Conservation (phyloP, 176 grass and related monocot species). For the Puccinellia tenuiflora region DNA sequence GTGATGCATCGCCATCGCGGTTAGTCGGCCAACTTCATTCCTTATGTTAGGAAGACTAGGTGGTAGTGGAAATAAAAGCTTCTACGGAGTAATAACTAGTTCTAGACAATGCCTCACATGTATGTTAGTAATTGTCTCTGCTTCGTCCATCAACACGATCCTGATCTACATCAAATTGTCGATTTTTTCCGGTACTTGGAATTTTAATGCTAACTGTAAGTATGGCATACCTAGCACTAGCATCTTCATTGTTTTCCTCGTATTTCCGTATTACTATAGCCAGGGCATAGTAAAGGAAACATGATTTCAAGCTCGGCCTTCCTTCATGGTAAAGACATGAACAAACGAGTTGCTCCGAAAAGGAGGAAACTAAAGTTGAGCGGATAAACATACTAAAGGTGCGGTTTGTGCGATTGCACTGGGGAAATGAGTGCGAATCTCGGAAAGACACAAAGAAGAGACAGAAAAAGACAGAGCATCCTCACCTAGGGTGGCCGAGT, state of each 20-base stretch:
- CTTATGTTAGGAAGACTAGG: not conserved
- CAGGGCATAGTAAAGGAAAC: not conserved
- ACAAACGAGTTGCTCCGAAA: not conserved
- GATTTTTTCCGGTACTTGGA: not conserved
- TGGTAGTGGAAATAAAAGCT: not conserved
- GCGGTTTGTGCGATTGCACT: not conserved
- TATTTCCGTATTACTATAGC: too few relatives aligned
- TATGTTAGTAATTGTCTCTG: not conserved
- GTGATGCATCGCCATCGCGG: not conserved
- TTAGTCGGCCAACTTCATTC: not conserved
- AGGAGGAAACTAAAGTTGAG: not conserved
- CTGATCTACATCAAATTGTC: not conserved
- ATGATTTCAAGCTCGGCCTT: not conserved
- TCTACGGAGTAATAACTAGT: not conserved
- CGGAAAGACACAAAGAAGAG: not conserved
- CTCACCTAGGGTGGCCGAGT: conserved; percentile 51
- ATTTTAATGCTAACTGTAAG: not conserved
- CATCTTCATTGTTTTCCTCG: not conserved
- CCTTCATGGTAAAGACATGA: not conserved
- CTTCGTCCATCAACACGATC: not conserved
- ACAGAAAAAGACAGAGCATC: not conserved
- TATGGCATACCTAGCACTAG: not conserved
- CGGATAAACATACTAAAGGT: not conserved
- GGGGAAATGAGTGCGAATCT: conserved; percentile 2
- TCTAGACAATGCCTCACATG: not conserved